Base-by-base conservation (phyloP, 2,329 filamentous ascomycete genomes). In the Blumeriella jaapii region DNA sequence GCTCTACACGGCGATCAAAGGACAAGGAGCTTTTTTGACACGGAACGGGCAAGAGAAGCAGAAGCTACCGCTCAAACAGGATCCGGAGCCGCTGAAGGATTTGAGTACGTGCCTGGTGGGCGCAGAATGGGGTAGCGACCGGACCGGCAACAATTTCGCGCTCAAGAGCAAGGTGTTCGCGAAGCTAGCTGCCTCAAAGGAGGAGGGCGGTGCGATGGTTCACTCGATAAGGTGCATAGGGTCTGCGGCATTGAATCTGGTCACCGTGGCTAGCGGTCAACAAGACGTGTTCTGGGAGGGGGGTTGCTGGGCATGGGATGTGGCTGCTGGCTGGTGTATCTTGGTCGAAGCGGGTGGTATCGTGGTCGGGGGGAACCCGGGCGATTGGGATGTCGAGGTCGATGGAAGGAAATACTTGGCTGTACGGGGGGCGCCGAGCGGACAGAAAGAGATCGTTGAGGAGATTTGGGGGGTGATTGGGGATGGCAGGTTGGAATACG, bases 231-330 rank as follows among this genome's bases (percentile, higher is more conserved):
- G 82, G n/a, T 74, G 67, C 22, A 59, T 84, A 42, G 82, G 82
- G 2, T 77, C 70, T 32, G 82, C 82, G 6, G 82, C 82, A 25
- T 61, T 89, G 49, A 87, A 87, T 56, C 58, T 87, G 12, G 83
- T 79, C 38, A 69, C 67, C 24, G 77, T 84, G 3, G 82, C 82
- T 2, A 70, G 73, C 7, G 82, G 82, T 0, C 68, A 75, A 55
- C 48, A 84, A 16, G 82, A 89, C 55, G 50, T 74, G 14, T 89
- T 84, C 55, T 89, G 82, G 82, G 82, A 89, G 60, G 81, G 78
- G 23, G 82, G 83, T 0, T 85, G 80, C 57, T 89, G 81, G 71
- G 80, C 82, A 2, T 89, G 82, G 82, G 82, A 89, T 55, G 82
- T 89, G 2, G 83, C 79, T 53, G 83, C 83, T 4, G 82, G 77